These are phyloP conservation scores for Drosera spatulata DNA, from an alignment of 179 eudicot genomes.

Conservation along the genomic window DNA sequence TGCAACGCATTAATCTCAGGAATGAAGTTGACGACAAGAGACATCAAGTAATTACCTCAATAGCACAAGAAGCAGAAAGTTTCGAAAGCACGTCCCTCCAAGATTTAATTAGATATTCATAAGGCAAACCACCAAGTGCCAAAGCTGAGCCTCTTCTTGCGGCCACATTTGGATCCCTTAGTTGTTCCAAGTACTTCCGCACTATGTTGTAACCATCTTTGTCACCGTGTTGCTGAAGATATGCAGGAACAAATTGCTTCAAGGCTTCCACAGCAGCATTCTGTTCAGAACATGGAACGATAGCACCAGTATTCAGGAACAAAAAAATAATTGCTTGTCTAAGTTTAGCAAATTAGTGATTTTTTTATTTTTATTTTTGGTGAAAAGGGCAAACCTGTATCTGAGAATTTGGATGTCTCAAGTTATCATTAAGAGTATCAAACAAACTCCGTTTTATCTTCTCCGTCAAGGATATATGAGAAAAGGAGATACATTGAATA, in stretches of 20 bases:
- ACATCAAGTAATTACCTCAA: constrained; percentile 49
- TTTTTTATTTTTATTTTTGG: background rate
- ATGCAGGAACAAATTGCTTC: constrained; percentile 59
- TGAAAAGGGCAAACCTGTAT: constrained; percentile 53
- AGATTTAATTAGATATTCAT: constrained; percentile 46
- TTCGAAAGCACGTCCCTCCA: constrained; percentile 63
- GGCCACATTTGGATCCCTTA: constrained; percentile 83
- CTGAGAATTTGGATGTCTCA: constrained; percentile 88
- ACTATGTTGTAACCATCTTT: constrained; percentile 43
- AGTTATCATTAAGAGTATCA: constrained; percentile 79
- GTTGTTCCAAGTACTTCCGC: constrained; percentile 55
- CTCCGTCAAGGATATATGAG: constrained; percentile 43
- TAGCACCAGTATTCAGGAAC: background rate
- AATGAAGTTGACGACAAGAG: background rate
- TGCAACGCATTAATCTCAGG: background rate
- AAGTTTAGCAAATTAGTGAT: too few relatives aligned
- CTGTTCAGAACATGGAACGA: constrained; percentile 28
- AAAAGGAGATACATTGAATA: constrained; percentile 62
- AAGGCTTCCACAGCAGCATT: constrained; percentile 80
- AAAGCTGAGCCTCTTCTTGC: constrained; percentile 96
- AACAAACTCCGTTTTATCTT: constrained; percentile 67
- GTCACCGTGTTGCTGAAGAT: constrained; percentile 42
- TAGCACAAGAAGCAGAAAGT: constrained; percentile 69
- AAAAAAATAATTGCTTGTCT: too few relatives aligned
- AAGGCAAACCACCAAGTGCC: constrained; percentile 82